Evolutionary conservation across 805 yeast species (phyloP).

Genomic region (Saccharomycopsis malanga): DNA sequence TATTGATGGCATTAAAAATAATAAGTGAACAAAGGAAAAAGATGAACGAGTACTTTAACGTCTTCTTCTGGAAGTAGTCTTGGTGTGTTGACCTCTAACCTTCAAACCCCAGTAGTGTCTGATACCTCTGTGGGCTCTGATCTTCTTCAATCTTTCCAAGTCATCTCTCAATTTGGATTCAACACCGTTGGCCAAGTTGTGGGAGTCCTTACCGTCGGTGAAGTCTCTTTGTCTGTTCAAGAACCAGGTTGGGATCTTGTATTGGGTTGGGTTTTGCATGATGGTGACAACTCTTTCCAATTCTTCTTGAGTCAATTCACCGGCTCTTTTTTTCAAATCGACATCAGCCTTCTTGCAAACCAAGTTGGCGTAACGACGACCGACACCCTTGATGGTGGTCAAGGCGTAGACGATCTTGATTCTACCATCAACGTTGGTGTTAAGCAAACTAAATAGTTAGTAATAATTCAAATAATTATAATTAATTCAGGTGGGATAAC

Average conservation of each 20-base stretch:
- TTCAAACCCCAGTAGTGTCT: slow-evolving; percentile 99
- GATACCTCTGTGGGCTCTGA: slow-evolving; percentile 99
- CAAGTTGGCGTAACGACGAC: slow-evolving; percentile 99
- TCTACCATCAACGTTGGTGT: slow-evolving; percentile 99
- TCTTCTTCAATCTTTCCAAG: slow-evolving; percentile 99
- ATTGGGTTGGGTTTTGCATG: slow-evolving; percentile 99
- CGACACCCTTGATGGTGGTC: slow-evolving; percentile 99
- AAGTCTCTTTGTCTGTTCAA: slow-evolving; percentile 99
- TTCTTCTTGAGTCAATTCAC: slow-evolving; percentile 99
- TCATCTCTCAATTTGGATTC: slow-evolving; percentile 99
- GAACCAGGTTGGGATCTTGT: slow-evolving; percentile 99
- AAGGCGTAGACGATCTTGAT: slow-evolving; percentile 99
- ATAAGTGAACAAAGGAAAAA: not conserved
- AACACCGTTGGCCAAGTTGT: slow-evolving; percentile 96
- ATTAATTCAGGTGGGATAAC: not conserved
- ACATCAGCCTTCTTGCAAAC: slow-evolving; percentile 99
- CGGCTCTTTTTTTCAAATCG: slow-evolving; percentile 97
- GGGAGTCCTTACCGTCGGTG: slow-evolving; percentile 98
- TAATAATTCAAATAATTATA: slow-evolving; percentile 14
- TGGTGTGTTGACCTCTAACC: slow-evolving; percentile 99
- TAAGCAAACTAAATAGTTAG: slow-evolving; percentile 69
- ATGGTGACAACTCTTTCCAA: slow-evolving; percentile 99
- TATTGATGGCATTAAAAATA: not conserved
- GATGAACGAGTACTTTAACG: slow-evolving; percentile 1
- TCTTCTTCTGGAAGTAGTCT: slow-evolving; percentile 89